Percentiles rank a stretch among this genome's conserved stretches.
Conservation (phyloP, 108 stramenopile genomes). For the Cyclotella atomus region DNA sequence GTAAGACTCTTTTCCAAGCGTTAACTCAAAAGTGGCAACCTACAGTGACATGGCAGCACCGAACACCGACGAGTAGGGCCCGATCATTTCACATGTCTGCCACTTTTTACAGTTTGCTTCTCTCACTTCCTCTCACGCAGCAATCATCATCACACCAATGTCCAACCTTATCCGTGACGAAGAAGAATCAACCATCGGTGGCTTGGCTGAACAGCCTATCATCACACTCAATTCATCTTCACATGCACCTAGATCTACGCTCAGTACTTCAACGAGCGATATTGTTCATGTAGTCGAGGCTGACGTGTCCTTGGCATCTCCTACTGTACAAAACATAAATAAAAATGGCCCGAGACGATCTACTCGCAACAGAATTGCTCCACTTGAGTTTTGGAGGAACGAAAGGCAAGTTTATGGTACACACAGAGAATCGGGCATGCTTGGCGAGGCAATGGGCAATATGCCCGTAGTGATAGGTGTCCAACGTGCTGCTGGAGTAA, state of each 20-base stretch:
- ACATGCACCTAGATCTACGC: background rate
- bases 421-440: background rate
- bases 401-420: background rate
- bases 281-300: background rate
- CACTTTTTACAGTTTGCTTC: no score
- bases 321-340: background rate
- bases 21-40: no score
- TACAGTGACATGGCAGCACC: no score
- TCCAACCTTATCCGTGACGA: background rate
- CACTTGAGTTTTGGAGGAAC: background rate
- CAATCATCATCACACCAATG: no score
- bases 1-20: no score
- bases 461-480: conserved; percentile 8
- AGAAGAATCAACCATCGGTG: background rate
- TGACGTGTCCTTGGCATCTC: background rate
- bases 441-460: conserved; percentile 5
- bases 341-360: background rate
- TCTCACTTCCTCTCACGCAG: no score
- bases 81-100: no score
- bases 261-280: background rate
- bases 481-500: background rate
- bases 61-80: no score
- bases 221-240: background rate
- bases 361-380: background rate
- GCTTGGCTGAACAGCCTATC: background rate